Conservation (phyloP, 768 basidiomycete genomes). For the Leucocoprinus leucothites region DNA sequence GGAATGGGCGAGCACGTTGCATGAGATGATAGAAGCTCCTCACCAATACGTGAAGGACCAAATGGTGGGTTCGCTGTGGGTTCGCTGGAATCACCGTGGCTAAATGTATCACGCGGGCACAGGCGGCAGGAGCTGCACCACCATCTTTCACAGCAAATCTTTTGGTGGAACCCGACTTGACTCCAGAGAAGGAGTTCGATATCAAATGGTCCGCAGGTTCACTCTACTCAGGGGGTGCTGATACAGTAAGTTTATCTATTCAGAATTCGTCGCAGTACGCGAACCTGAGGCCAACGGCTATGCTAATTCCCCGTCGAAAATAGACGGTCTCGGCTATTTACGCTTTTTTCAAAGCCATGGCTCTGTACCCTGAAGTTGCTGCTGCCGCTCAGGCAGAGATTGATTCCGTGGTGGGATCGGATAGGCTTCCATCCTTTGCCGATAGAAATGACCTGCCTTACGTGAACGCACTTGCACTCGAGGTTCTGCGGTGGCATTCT, state of each 20-base stretch:
- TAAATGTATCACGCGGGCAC: neutral
- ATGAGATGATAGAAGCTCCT: slow-evolving; percentile 45
- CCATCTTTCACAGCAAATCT: slow-evolving; percentile 32
- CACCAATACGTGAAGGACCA: slow-evolving; percentile 40
- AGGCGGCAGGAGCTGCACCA: slow-evolving; percentile 29
- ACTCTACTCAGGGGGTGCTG: slow-evolving; percentile 46
- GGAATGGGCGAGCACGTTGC: slow-evolving; percentile 38
- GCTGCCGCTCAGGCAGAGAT: slow-evolving; percentile 41
- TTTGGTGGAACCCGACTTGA: slow-evolving; percentile 26
- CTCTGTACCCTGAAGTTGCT: slow-evolving; percentile 34
- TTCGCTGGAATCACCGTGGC: neutral
- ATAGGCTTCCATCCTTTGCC: slow-evolving; percentile 35
- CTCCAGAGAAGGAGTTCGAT: slow-evolving; percentile 30
- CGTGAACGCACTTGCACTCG: slow-evolving; percentile 34
- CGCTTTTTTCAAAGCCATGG: slow-evolving; percentile 38
- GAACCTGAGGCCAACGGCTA: neutral
- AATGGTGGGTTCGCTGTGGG: slow-evolving; percentile 28
- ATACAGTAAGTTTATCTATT: slow-evolving; percentile 26
- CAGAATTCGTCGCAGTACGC: neutral
- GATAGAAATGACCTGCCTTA: slow-evolving; percentile 41
- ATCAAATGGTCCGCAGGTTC: slow-evolving; percentile 45
- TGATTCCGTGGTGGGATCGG: slow-evolving; percentile 36
- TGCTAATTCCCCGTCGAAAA: neutral
- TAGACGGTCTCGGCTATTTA: slow-evolving; percentile 38
- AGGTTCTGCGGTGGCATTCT: slow-evolving; percentile 33